A percentile compares a stretch with the other conserved stretches of the same genome.
Conservation (phyloP, 2,329 filamentous ascomycete genomes). For the Curvularia verruculosa region DNA sequence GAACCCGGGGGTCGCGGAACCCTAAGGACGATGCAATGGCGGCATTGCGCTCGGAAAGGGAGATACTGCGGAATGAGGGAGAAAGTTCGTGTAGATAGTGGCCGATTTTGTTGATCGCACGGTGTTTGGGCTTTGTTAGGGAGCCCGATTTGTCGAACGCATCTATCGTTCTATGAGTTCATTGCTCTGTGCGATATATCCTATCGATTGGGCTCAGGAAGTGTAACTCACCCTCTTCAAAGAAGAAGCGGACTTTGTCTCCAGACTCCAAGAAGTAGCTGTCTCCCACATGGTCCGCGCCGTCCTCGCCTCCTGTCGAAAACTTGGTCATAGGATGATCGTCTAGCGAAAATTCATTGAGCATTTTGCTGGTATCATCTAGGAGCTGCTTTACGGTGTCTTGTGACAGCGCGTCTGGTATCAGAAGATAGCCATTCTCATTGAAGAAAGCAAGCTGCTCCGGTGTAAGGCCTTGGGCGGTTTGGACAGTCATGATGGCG, state of each 20-base stretch:
- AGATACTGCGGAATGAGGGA: conserved; percentile 56
- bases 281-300: conserved; percentile 82
- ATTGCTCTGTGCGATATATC: not conserved
- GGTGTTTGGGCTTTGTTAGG: conserved; percentile 78
- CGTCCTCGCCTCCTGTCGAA: conserved; percentile 76
- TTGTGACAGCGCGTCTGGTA: conserved; percentile 75
- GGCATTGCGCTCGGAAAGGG: conserved; percentile 61
- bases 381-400: conserved; percentile 72
- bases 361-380: conserved; percentile 73
- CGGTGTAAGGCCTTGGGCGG: conserved; percentile 65
- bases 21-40: conserved; percentile 73
- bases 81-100: conserved; percentile 58
- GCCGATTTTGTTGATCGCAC: conserved; percentile 76
- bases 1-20: conserved; percentile 74
- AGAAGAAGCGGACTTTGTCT: conserved; percentile 95
- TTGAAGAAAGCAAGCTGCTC: conserved; percentile 75
- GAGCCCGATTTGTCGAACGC: conserved; percentile 72
- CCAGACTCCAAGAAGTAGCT: conserved; percentile 90
- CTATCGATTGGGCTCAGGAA: not conserved
- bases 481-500: conserved; percentile 24
- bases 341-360: conserved; percentile 76
- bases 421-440: conserved; percentile 86
- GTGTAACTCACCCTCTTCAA: conserved; percentile 70
- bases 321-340: conserved; percentile 94
- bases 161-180: conserved; percentile 55